Conservation (phyloP, 2,329 filamentous ascomycete genomes). For the Paramyrothecium sp. region DNA sequence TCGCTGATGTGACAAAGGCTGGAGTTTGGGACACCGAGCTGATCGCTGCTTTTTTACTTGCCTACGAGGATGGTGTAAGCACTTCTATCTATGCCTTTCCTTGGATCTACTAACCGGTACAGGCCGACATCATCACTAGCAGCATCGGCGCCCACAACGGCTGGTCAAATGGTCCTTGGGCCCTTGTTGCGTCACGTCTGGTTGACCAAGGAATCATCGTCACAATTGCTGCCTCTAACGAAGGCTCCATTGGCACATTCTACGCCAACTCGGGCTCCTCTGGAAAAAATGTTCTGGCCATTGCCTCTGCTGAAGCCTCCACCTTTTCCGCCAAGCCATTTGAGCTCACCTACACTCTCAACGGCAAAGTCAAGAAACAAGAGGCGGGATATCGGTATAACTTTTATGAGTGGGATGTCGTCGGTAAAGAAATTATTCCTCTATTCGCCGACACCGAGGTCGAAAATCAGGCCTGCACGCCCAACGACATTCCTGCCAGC, state of each 20-base stretch:
- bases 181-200: slow-evolving; percentile 26
- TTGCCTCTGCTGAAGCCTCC: slow-evolving; percentile 38
- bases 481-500: neutral
- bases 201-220: slow-evolving; percentile 40
- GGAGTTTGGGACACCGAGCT: slow-evolving; percentile 11
- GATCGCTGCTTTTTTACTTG: slow-evolving; percentile 32
- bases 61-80: slow-evolving; percentile 24
- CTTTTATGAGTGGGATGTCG: neutral
- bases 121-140: slow-evolving; percentile 32
- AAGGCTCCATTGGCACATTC: slow-evolving; percentile 40
- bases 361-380: neutral
- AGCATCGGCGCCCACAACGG: slow-evolving; percentile 26
- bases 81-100: neutral
- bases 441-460: neutral
- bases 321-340: slow-evolving; percentile 10
- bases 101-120: too few species aligned
- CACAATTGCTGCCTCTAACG: slow-evolving; percentile 42
- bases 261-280: slow-evolving; percentile 37
- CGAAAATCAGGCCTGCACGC: neutral
- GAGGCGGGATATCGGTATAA: neutral
- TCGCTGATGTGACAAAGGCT: neutral
- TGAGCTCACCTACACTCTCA: slow-evolving; percentile 19
- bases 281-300: slow-evolving; percentile 38
- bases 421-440: neutral
- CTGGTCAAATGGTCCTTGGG: slow-evolving; percentile 25